Evolutionary conservation across 805 yeast genomes (phyloP).

Genomic region (Starmerella kuoi): DNA sequence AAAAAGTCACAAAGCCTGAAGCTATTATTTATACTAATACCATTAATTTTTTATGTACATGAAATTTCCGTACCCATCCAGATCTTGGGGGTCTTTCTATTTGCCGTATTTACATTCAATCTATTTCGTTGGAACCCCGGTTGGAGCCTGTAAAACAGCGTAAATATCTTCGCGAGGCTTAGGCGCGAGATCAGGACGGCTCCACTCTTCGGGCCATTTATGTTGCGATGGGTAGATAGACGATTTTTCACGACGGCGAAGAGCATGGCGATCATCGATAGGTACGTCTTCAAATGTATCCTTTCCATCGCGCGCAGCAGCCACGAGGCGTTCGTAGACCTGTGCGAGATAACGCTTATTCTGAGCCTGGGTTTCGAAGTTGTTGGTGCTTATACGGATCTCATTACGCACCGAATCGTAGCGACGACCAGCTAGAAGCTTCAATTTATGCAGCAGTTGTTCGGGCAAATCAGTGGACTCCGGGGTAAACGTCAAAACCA

Average conservation of each 20-base stretch:
- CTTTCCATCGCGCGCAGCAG: conserved; percentile 52
- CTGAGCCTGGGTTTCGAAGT: conserved; percentile 68
- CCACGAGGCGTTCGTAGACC: conserved; percentile 46
- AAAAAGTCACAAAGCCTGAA: too few species aligned
- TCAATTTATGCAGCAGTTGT: conserved; percentile 57
- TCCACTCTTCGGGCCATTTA: conserved; percentile 72
- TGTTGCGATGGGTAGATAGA: conserved; percentile 29
- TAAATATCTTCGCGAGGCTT: conserved; percentile 28
- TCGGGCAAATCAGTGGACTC: conserved; percentile 34
- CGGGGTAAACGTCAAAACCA: conserved; percentile 45
- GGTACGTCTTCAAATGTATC: conserved; percentile 70
- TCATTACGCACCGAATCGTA: conserved; percentile 49
- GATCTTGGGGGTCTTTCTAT: too few species aligned
- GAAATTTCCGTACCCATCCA: too few species aligned
- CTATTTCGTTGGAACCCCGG: too few species aligned
- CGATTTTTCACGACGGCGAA: conserved; percentile 29
- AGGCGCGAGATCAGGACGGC: conserved; percentile 60
- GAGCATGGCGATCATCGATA: conserved; percentile 60
- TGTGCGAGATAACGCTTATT: conserved; percentile 66
- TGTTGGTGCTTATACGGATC: conserved; percentile 53
- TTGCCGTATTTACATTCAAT: too few species aligned
- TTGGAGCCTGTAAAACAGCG: conserved; percentile 5
- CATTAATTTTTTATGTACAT: too few species aligned
- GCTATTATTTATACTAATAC: too few species aligned
- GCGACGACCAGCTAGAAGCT: conserved; percentile 65